phyloP scores from a whole-genome alignment of 805 yeast genomes.

The Blastobotrys peoriensis region DNA sequence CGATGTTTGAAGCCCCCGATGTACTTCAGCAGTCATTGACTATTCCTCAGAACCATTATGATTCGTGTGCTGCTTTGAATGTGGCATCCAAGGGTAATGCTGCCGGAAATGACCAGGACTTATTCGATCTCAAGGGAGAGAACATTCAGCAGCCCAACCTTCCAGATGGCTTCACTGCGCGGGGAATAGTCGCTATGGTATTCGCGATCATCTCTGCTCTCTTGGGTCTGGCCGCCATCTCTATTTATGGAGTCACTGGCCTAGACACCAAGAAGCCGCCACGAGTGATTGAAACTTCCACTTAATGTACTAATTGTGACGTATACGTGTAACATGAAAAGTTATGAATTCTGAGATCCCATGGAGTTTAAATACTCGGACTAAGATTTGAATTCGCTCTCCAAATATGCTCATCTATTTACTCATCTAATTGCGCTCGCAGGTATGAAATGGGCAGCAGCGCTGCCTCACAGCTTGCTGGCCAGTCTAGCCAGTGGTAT shows the following conservation, averaged over 20 bases:
- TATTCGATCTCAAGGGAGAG: constrained; percentile 63
- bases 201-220: constrained; percentile 83
- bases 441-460: too few relatives aligned
- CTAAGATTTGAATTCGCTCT: too few relatives aligned
- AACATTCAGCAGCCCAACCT: constrained; percentile 58
- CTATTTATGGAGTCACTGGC: constrained; percentile 57
- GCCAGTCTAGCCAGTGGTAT: too few relatives aligned
- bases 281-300: too few relatives aligned
- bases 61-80: constrained; percentile 53
- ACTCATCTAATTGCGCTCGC: too few relatives aligned
- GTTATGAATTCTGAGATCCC: too few relatives aligned
- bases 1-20: constrained; percentile 75
- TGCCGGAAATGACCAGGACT: constrained; percentile 67
- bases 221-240: constrained; percentile 69
- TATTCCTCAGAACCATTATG: constrained; percentile 53
- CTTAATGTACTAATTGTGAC: too few relatives aligned
- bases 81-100: constrained; percentile 70
- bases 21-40: constrained; percentile 42
- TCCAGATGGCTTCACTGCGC: constrained; percentile 87
- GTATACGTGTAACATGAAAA: too few relatives aligned
- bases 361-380: too few relatives aligned
- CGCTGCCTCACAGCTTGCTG: too few relatives aligned
- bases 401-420: too few relatives aligned
- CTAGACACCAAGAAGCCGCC: constrained; percentile 2
- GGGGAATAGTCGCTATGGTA: constrained; percentile 88